Percentiles rank a stretch among this genome's conserved stretches.
Evolutionary conservation across 2,329 filamentous ascomycete genomes (phyloP).

Genomic region (Gaeumannomyces tritici): DNA sequence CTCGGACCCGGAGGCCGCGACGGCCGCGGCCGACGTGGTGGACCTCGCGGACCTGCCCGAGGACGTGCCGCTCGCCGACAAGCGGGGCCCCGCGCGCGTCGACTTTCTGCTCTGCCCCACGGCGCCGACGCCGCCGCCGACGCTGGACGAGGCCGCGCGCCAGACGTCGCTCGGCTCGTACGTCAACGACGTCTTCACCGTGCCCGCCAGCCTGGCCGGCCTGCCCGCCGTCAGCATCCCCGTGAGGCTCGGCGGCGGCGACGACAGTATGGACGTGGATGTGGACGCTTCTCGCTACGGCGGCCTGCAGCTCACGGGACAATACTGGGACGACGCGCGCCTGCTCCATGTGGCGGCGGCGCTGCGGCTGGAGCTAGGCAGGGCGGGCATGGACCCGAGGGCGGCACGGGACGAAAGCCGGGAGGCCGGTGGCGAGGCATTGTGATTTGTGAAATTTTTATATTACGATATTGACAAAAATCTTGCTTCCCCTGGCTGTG

Average conservation of each 20-base stretch:
- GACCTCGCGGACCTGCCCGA: slow-evolving; percentile 53
- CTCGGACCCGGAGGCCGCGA: slow-evolving; percentile 1
- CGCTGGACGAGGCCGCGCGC: slow-evolving; percentile 35
- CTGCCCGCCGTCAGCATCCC: slow-evolving; percentile 84
- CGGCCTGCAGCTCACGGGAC: slow-evolving; percentile 71
- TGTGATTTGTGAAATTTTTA: too few species aligned
- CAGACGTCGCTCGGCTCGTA: slow-evolving; percentile 64
- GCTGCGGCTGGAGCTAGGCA: slow-evolving; percentile 13
- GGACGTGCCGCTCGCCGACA: slow-evolving; percentile 38
- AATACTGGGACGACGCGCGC: slow-evolving; percentile 65
- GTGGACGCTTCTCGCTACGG: slow-evolving; percentile 21
- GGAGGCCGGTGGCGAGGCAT: too few species aligned
- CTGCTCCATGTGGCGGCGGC: slow-evolving; percentile 49
- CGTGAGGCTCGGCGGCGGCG: slow-evolving; percentile 9
- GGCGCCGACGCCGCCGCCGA: slow-evolving; percentile 50
- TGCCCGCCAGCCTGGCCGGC: slow-evolving; percentile 86
- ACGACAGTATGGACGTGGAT: neutral
- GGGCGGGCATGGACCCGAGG: neutral
- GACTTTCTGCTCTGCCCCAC: slow-evolving; percentile 87
- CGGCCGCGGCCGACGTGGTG: slow-evolving; percentile 26
- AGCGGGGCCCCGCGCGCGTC: slow-evolving; percentile 53
- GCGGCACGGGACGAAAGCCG: neutral
- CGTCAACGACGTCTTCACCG: slow-evolving; percentile 91
- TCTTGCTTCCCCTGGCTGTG: too few species aligned
- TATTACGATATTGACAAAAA: too few species aligned